Percentiles rank a stretch among this genome's conserved stretches.
These are phyloP conservation scores for Balansia obtecta DNA, from an alignment of 2,329 filamentous ascomycete genomes.

Conservation along the genomic window DNA sequence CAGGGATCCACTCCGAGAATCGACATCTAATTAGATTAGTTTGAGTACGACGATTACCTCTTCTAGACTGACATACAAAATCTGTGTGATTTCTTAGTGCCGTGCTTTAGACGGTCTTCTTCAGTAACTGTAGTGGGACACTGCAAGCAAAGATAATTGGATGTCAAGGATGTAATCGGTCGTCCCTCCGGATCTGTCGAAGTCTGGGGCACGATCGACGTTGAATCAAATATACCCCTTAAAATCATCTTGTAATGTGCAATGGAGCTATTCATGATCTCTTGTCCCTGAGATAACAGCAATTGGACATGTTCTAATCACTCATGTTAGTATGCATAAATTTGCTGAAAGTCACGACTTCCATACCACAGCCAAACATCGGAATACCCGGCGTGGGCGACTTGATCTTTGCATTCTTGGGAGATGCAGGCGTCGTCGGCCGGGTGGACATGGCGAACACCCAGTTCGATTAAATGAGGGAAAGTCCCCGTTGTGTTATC, in stretches of 20 bases:
- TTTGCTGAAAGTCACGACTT: background rate
- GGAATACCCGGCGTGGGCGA: conserved; percentile 44
- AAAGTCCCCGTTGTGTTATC: background rate
- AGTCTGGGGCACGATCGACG: conserved; percentile 52
- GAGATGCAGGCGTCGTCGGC: conserved; percentile 38
- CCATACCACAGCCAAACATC: conserved; percentile 51
- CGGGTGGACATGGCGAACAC: conserved; percentile 29
- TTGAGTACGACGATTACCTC: background rate
- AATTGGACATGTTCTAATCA: conserved; percentile 56
- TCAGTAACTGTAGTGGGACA: conserved; percentile 57
- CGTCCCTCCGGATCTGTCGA: conserved; percentile 44
- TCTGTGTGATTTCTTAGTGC: conserved; percentile 54
- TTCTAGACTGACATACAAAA: conserved; percentile 46
- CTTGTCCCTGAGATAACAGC: conserved; percentile 48
- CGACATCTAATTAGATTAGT: conserved; percentile 48
- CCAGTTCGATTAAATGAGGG: background rate
- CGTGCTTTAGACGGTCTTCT: conserved; percentile 54
- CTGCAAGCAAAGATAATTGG: conserved; percentile 61
- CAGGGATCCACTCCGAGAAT: conserved; percentile 61
- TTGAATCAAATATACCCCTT: conserved; percentile 56
- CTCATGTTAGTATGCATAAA: background rate
- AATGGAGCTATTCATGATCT: conserved; percentile 55
- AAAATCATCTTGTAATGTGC: conserved; percentile 62
- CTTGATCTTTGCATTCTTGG: conserved; percentile 48
- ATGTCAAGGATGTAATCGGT: conserved; percentile 48